Evolutionary conservation across 164 flowering plant species (phyloP).

Genomic region (Stephania cephalantha): DNA sequence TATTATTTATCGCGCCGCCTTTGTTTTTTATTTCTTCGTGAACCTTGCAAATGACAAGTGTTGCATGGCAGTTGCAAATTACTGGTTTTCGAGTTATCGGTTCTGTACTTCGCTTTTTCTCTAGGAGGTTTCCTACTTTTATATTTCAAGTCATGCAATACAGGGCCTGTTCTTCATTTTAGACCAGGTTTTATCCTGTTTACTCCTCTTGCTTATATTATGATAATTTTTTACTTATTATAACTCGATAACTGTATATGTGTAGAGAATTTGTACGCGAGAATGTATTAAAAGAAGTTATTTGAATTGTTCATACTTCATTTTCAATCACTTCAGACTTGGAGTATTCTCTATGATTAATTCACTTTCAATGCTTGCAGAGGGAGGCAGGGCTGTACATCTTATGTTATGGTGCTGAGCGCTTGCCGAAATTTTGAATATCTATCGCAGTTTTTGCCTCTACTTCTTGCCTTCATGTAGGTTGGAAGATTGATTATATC

Average conservation of each 20-base stretch:
- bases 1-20: background rate
- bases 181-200: no score
- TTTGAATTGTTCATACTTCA: background rate
- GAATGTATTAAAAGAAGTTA: background rate
- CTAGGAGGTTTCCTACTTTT: background rate
- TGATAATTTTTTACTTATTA: no score
- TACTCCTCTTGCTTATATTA: no score
- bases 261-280: no score
- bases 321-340: background rate
- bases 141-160: background rate
- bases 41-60: background rate
- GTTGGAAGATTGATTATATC: background rate
- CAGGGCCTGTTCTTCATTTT: no score
- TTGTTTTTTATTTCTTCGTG: background rate
- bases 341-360: background rate
- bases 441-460: background rate
- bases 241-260: no score
- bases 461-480: background rate
- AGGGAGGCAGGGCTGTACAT: slow-evolving; percentile 1
- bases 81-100: background rate
- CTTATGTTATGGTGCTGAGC: slow-evolving; percentile 1
- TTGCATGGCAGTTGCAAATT: background rate
- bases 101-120: background rate
- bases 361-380: background rate
- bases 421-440: background rate